phyloP scores from a whole-genome alignment of 176 grass and related monocot genomes.

The Carex parvula region DNA sequence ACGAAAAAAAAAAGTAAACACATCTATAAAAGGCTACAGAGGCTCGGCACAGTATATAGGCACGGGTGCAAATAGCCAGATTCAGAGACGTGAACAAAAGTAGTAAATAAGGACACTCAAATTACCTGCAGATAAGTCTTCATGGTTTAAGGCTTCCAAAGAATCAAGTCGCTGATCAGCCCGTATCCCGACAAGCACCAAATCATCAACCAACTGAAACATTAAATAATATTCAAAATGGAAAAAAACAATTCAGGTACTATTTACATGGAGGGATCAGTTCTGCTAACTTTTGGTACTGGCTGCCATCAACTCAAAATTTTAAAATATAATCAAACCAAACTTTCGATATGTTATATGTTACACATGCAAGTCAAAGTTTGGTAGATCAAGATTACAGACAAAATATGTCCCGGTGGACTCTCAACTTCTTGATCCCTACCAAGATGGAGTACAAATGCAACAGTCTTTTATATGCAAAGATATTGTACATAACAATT shows the following conservation, averaged over 20 bases:
- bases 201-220: slow-evolving; percentile 87
- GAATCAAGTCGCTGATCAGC: slow-evolving; percentile 47
- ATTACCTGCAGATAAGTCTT: slow-evolving; percentile 63
- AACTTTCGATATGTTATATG: neutral
- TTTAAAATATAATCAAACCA: neutral
- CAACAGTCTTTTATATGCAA: neutral
- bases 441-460: neutral
- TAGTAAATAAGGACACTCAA: neutral
- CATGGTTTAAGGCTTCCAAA: slow-evolving; percentile 57
- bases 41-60: neutral
- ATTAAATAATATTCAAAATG: slow-evolving; percentile 31
- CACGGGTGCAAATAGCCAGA: neutral
- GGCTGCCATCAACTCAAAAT: neutral
- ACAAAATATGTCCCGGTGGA: neutral
- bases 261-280: neutral
- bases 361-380: neutral
- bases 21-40: neutral
- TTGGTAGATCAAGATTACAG: neutral
- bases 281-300: neutral
- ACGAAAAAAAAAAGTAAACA: neutral
- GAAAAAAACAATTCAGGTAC: neutral
- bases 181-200: slow-evolving; percentile 64
- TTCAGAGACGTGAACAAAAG: neutral
- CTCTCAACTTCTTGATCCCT: neutral
- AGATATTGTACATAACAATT: neutral